Conservation (phyloP, 441 rosid species). For the Erodium texanum region DNA sequence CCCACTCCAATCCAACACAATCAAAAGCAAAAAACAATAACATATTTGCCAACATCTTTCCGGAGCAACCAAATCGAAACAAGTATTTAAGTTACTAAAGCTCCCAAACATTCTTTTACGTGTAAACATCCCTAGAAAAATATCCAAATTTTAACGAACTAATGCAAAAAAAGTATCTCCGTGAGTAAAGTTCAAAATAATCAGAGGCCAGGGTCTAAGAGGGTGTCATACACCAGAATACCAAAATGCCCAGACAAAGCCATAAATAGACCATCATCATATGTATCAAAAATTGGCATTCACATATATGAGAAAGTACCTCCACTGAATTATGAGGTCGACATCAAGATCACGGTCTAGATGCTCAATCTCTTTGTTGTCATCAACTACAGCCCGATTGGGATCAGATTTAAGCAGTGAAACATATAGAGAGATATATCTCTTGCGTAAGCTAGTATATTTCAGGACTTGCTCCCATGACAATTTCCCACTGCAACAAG, state of each 20-base stretch:
- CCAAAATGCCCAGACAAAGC: neutral
- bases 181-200: neutral
- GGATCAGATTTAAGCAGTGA: constrained; percentile 78
- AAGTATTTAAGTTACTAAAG: too few relatives aligned
- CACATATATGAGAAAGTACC: constrained; percentile 39
- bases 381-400: constrained; percentile 55
- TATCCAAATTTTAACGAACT: too few relatives aligned
- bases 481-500: constrained; percentile 80
- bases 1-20: constrained; percentile 1
- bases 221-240: too few relatives aligned
- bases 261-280: neutral
- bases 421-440: constrained; percentile 77
- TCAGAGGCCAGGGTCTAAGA: neutral
- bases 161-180: neutral
- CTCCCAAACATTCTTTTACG: too few relatives aligned
- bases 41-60: neutral
- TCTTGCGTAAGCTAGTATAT: constrained; percentile 73
- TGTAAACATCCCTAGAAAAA: too few relatives aligned
- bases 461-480: constrained; percentile 90
- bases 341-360: constrained; percentile 85
- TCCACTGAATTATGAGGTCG: constrained; percentile 94
- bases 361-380: constrained; percentile 67
- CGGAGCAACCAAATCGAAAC: neutral
- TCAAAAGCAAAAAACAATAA: neutral
- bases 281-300: neutral